These are phyloP conservation scores for Alloascoidea africana DNA, from an alignment of 805 yeast genomes.

Conservation along the genomic window DNA sequence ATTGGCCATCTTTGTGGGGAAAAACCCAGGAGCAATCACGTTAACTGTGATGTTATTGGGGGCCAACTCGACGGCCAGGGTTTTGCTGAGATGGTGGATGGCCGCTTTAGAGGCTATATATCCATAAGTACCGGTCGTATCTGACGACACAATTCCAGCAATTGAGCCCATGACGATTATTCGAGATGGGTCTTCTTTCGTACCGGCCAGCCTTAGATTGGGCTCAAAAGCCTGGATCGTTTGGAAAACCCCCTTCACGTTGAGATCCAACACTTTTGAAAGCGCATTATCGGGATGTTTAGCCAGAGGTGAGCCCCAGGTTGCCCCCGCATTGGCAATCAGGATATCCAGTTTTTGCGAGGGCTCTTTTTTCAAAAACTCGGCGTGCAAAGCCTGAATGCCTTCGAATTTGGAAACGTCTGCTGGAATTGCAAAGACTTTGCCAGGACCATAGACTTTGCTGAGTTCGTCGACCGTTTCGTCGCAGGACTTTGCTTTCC, in stretches of 20 bases:
- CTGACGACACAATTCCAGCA: constrained; percentile 30
- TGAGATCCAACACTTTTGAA: constrained; percentile 46
- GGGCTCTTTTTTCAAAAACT: constrained; percentile 23
- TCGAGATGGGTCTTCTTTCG: constrained; percentile 42
- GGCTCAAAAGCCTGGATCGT: constrained; percentile 52
- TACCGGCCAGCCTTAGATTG: constrained; percentile 35
- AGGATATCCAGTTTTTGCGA: constrained; percentile 37
- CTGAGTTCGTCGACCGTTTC: constrained; percentile 30
- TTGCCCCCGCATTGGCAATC: constrained; percentile 67
- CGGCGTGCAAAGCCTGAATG: constrained; percentile 25
- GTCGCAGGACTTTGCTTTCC: constrained; percentile 46
- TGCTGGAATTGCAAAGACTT: constrained; percentile 35
- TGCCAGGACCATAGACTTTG: constrained; percentile 14
- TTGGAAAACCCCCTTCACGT: constrained; percentile 53
- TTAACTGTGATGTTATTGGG: constrained; percentile 55
- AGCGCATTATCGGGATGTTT: constrained; percentile 46
- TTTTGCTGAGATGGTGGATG: constrained; percentile 49
- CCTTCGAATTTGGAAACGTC: constrained; percentile 39
- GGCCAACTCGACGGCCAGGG: constrained; percentile 51
- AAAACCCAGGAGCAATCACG: constrained; percentile 62
- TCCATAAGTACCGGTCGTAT: constrained; percentile 44
- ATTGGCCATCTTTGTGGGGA: constrained; percentile 61
- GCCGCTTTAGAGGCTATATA: constrained; percentile 67
- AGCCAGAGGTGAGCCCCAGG: constrained; percentile 58
- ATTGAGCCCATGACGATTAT: constrained; percentile 53